Conservation (phyloP, 768 basidiomycete genomes). For the Pleurotus tuber-regium region DNA sequence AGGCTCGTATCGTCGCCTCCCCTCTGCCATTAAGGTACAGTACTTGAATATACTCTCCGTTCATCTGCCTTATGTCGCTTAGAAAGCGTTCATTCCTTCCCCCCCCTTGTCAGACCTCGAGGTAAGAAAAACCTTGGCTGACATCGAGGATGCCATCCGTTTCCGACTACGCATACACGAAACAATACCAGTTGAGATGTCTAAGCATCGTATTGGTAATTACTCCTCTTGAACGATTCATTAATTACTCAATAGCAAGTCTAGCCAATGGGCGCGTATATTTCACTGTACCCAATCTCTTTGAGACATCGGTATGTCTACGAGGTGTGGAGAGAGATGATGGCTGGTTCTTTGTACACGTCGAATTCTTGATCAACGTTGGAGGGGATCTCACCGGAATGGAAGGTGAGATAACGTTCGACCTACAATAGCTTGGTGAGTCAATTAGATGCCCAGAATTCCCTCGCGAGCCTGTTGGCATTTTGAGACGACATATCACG, state of each 20-base stretch:
- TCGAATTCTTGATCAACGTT: conserved; percentile 71
- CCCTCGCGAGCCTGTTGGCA: conserved; percentile 61
- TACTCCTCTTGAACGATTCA: not conserved
- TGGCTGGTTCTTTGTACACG: conserved; percentile 84
- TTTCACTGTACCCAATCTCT: conserved; percentile 71
- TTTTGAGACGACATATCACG: conserved; percentile 63
- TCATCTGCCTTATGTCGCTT: conserved; percentile 10
- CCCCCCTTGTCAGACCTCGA: conserved; percentile 65
- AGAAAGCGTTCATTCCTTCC: conserved; percentile 73
- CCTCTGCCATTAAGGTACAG: conserved; percentile 72
- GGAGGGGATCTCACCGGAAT: conserved; percentile 72
- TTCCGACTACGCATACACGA: conserved; percentile 79
- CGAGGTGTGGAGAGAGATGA: conserved; percentile 66
- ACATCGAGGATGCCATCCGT: conserved; percentile 77
- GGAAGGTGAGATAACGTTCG: conserved; percentile 47
- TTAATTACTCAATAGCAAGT: conserved; percentile 17
- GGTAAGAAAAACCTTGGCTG: conserved; percentile 60
- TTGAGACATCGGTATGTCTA: conserved; percentile 72
- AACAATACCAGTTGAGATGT: conserved; percentile 81
- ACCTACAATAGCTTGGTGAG: not conserved
- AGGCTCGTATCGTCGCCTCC: conserved; percentile 83
- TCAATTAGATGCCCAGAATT: conserved; percentile 49
- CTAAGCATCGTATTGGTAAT: conserved; percentile 61
- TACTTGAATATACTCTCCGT: conserved; percentile 10
- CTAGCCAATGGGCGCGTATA: conserved; percentile 75